These are phyloP conservation scores for Terana coerulea DNA, from an alignment of 768 basidiomycete species.

Conservation along the genomic window DNA sequence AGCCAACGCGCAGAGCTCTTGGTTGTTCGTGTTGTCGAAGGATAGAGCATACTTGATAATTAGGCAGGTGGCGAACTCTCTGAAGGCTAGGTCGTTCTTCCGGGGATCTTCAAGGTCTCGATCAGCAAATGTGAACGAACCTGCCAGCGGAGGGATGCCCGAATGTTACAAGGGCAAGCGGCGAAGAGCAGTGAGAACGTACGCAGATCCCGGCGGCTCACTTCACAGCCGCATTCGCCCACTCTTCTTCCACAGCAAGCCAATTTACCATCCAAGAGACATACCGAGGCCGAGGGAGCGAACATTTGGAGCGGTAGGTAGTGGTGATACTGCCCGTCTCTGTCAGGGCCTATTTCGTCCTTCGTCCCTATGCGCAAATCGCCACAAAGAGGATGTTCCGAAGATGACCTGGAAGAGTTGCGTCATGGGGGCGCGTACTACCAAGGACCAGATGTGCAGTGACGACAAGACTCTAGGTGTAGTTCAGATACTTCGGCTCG, in stretches of 20 bases:
- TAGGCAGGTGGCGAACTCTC: constrained; percentile 25
- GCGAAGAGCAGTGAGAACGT: constrained; percentile 4
- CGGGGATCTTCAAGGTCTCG: constrained; percentile 22
- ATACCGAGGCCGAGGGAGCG: constrained; percentile 31
- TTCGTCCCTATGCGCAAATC: constrained; percentile 29
- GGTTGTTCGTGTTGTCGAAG: not conserved
- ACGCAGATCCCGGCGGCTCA: constrained; percentile 20
- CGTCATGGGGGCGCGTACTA: constrained; percentile 19
- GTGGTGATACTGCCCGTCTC: constrained; percentile 30
- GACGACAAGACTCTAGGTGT: constrained; percentile 22
- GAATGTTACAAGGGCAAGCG: no score
- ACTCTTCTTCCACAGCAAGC: constrained; percentile 14
- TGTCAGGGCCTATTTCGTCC: constrained; percentile 20
- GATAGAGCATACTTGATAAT: constrained; percentile 18
- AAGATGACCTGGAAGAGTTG: constrained; percentile 22
- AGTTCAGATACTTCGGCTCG: constrained; percentile 16
- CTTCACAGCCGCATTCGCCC: constrained; percentile 10
- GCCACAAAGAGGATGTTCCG: constrained; percentile 25
- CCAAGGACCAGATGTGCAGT: constrained; percentile 26
- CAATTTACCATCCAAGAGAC: constrained; percentile 29
- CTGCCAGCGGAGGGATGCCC: no score
- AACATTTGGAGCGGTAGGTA: constrained; percentile 32
- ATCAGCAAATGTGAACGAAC: constrained; percentile 10
- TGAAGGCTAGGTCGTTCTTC: constrained; percentile 23
- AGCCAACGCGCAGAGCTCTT: not conserved